Base-by-base conservation (phyloP, 345 rosid species). In the Citrus mangshanensis region DNA sequence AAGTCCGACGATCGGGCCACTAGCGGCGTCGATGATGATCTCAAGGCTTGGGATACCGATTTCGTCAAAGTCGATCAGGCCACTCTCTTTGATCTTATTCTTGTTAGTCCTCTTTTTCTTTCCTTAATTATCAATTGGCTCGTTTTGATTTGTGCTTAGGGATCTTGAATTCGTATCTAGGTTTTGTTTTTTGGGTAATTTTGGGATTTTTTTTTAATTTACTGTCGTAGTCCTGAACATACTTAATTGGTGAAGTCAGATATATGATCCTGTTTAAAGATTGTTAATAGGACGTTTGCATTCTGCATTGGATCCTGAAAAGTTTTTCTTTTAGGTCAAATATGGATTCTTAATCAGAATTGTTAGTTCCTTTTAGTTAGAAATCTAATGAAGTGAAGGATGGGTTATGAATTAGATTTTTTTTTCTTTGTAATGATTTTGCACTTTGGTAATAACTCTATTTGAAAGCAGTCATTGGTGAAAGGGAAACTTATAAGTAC, bases 11-110 rank as follows among this genome's bases (percentile, higher is more conserved):
- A 89, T 62, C 76, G 77, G 30, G 74, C 85, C 34, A 9, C 84
- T 19, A 5, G 58, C 49, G 28, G 54, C 42, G 80, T 70, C 22
- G 88, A 89, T 55, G 87, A 81, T 0, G 86, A 83, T 5, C 89
- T 89, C 72, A 87, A 86, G 82, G 6, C 72, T 6, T 93, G 92
- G 90, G 97, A 92, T 32, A 30, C 79, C 1, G 93, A 89, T 1
- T 92, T 93, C 68, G 84, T 83, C 75, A 88, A 84, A 59, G 95
- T 92, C 62, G 98, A 89, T 59, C 91, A 88, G 81, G 72, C 82
- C 46, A 84, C 86, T 0, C 93, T 93, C 54, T 92, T 91, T 25
- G 95, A 91, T 67, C 86, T 93, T 61, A 92, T 91, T 69, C 66
- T 89, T 87, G 93, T 93, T 16, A 7, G 87, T 42, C 2, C 12